Evolutionary conservation across 1,139 yeast genomes (phyloP).

Genomic region (Yamadazyma conglobata): DNA sequence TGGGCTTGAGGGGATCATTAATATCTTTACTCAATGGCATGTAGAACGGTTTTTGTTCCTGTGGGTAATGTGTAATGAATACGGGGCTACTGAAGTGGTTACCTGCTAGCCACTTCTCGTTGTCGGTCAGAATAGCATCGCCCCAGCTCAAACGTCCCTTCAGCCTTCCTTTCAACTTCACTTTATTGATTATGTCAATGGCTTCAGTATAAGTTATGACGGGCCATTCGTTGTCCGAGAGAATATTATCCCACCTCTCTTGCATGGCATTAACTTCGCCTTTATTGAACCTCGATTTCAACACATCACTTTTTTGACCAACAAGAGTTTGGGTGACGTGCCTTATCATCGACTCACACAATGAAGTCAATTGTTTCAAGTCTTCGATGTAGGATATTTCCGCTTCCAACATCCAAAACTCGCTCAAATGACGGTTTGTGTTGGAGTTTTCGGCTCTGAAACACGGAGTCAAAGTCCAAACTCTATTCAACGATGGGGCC

Average conservation of each 20-base stretch:
- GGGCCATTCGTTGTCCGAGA: constrained; percentile 53
- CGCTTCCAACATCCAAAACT: constrained; percentile 97
- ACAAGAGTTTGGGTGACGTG: constrained; percentile 41
- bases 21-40: constrained; percentile 51
- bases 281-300: constrained; percentile 34
- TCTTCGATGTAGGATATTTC: constrained; percentile 69
- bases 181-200: constrained; percentile 38
- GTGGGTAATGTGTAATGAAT: constrained; percentile 88
- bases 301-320: constrained; percentile 39
- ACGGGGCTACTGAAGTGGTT: constrained; percentile 68
- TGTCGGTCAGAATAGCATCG: constrained; percentile 72
- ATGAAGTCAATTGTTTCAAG: constrained; percentile 56
- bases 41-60: constrained; percentile 79
- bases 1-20: constrained; percentile 38
- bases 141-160: constrained; percentile 53
- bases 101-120: constrained; percentile 88
- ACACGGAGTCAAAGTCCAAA: constrained; percentile 89
- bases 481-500: constrained; percentile 71
- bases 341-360: constrained; percentile 70
- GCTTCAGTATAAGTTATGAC: constrained; percentile 76
- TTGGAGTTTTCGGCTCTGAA: constrained; percentile 92
- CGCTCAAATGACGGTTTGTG: constrained; percentile 87
- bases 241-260: constrained; percentile 32
- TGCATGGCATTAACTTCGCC: constrained; percentile 26
- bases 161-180: constrained; percentile 23